Evolutionary conservation across 257 asterid species (phyloP).

Genomic region (Nicotiana benthamiana): DNA sequence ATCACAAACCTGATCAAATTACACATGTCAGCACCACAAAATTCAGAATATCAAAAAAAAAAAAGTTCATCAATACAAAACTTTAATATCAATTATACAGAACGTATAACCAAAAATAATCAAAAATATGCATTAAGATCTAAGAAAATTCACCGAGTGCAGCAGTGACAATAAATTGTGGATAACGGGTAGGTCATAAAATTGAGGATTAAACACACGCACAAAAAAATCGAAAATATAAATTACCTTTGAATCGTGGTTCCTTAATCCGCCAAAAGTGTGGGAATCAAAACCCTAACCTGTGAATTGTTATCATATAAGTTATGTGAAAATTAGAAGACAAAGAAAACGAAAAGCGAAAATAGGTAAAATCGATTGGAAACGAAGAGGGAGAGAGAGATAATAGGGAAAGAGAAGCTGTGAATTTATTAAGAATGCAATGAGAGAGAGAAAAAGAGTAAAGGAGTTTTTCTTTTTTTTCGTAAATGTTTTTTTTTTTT

Average conservation of each 20-base stretch:
- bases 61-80: neutral
- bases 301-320: constrained; percentile 10
- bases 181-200: constrained; percentile 21
- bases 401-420: constrained; percentile 4
- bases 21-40: neutral
- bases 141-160: constrained; percentile 4
- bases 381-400: constrained; percentile 21
- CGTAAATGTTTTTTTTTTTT: no score
- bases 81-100: neutral
- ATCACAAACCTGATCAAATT: constrained; percentile 50
- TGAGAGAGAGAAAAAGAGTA: constrained; percentile 3
- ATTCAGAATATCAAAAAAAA: constrained; percentile 11
- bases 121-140: constrained; percentile 20
- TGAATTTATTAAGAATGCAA: constrained; percentile 14
- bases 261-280: constrained; percentile 36
- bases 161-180: constrained; percentile 13
- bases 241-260: neutral
- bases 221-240: neutral
- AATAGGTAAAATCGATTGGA: constrained; percentile 18
- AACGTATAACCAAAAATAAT: neutral
- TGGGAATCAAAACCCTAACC: constrained; percentile 28
- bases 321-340: neutral
- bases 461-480: neutral
- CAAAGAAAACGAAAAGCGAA: constrained; percentile 5
- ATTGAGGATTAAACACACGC: neutral